Evolutionary conservation across 2,329 filamentous ascomycete species (phyloP).

Genomic region (Fusarium lateritium): DNA sequence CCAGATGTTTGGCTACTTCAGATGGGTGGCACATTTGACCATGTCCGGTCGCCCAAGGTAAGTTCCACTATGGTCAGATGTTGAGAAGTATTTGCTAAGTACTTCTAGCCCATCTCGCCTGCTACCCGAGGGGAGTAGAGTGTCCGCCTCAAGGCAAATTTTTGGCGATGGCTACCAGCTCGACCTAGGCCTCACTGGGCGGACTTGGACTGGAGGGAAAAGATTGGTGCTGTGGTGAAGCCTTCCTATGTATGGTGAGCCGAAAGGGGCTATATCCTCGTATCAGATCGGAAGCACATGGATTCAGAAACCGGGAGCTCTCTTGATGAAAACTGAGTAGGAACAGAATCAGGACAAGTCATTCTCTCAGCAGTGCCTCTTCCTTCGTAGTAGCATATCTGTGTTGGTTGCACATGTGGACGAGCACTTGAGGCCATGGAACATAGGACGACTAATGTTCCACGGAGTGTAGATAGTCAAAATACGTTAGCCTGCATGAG

Average conservation of each 20-base stretch:
- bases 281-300: not conserved
- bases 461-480: too few relatives aligned
- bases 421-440: too few relatives aligned
- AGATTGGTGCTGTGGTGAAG: conserved; percentile 6
- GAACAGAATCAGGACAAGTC: not conserved
- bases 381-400: too few relatives aligned
- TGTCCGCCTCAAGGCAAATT: conserved; percentile 50
- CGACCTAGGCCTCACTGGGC: conserved; percentile 22
- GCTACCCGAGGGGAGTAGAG: conserved; percentile 61
- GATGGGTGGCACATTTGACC: conserved; percentile 66
- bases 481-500: too few relatives aligned
- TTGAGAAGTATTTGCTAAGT: conserved; percentile 7
- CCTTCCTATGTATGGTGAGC: conserved; percentile 22
- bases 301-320: not conserved
- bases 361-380: not conserved
- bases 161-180: conserved; percentile 53
- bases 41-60: conserved; percentile 61
- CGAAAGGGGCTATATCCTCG: not conserved
- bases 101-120: conserved; percentile 58
- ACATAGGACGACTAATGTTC: too few relatives aligned
- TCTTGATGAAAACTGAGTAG: not conserved
- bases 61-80: conserved; percentile 12
- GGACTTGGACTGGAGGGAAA: conserved; percentile 26
- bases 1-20: conserved; percentile 61
- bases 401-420: too few relatives aligned